phyloP scores from a whole-genome alignment of 2,329 filamentous ascomycete species.

The Colletotrichum lini region DNA sequence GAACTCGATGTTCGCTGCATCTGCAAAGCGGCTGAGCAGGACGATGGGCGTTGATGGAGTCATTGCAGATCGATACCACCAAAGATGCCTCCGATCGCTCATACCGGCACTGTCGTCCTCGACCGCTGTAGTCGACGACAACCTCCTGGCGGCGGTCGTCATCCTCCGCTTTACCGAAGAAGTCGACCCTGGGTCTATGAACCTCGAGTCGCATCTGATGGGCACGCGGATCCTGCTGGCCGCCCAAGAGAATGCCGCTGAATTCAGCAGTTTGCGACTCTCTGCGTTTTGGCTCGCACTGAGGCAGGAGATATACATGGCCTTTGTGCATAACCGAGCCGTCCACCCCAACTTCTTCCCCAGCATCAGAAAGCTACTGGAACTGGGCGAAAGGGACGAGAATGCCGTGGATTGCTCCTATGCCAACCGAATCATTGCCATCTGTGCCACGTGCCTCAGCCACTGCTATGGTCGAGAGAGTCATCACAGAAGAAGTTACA shows the following conservation, averaged over 20 bases:
- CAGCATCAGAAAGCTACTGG: conserved; percentile 42
- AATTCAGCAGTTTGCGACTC: conserved; percentile 48
- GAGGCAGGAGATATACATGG: conserved; percentile 50
- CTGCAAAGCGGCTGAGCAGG: conserved; percentile 47
- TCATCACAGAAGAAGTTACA: conserved; percentile 45
- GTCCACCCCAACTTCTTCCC: conserved; percentile 48
- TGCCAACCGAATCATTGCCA: conserved; percentile 48
- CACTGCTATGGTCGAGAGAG: conserved; percentile 50
- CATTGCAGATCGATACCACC: conserved; percentile 48
- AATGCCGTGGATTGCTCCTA: conserved; percentile 43
- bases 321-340: conserved; percentile 48
- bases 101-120: conserved; percentile 49
- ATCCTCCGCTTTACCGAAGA: conserved; percentile 51
- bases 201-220: conserved; percentile 48
- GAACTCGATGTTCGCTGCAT: conserved; percentile 49
- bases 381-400: conserved; percentile 40
- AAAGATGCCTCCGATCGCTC: conserved; percentile 46
- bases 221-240: conserved; percentile 49
- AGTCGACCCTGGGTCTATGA: conserved; percentile 38
- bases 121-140: conserved; percentile 48
- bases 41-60: conserved; percentile 45
- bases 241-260: conserved; percentile 47
- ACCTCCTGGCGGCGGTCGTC: conserved; percentile 49
- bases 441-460: conserved; percentile 48
- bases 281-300: conserved; percentile 50